Evolutionary conservation across 2,329 filamentous ascomycete genomes (phyloP).

Genomic region (Ceratocystis cubensis): DNA sequence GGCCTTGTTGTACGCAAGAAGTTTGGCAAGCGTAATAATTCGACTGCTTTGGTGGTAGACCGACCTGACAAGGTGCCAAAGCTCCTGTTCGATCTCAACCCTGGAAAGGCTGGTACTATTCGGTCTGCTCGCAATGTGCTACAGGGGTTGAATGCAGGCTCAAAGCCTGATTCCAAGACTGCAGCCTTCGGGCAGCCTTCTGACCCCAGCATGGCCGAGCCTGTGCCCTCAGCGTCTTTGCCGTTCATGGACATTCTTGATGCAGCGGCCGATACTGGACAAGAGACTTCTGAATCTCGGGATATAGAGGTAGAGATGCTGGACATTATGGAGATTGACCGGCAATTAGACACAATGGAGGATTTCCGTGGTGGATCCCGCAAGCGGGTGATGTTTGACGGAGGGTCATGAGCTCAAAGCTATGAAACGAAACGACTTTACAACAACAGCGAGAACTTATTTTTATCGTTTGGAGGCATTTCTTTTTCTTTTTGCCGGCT

Average conservation of each 20-base stretch:
- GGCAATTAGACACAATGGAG: conserved; percentile 45
- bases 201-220: conserved; percentile 30
- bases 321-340: conserved; percentile 54
- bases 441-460: neutral
- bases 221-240: neutral
- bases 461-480: neutral
- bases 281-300: conserved; percentile 31
- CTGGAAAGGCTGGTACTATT: conserved; percentile 32
- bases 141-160: conserved; percentile 25
- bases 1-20: conserved; percentile 28
- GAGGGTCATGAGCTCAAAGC: conserved; percentile 24
- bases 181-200: conserved; percentile 22
- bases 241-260: conserved; percentile 39
- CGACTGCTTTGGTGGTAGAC: conserved; percentile 41
- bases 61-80: conserved; percentile 32
- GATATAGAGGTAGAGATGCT: conserved; percentile 49
- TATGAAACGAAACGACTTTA: conserved; percentile 19
- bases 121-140: conserved; percentile 25
- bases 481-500: neutral
- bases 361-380: conserved; percentile 35
- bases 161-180: conserved; percentile 19
- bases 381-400: conserved; percentile 43
- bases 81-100: conserved; percentile 40
- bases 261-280: conserved; percentile 40
- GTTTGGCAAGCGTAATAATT: conserved; percentile 28